A percentile compares a stretch with the other conserved stretches of the same genome.
phyloP scores from a whole-genome alignment of 2,329 filamentous ascomycete genomes.

The Botryotinia globosa region DNA sequence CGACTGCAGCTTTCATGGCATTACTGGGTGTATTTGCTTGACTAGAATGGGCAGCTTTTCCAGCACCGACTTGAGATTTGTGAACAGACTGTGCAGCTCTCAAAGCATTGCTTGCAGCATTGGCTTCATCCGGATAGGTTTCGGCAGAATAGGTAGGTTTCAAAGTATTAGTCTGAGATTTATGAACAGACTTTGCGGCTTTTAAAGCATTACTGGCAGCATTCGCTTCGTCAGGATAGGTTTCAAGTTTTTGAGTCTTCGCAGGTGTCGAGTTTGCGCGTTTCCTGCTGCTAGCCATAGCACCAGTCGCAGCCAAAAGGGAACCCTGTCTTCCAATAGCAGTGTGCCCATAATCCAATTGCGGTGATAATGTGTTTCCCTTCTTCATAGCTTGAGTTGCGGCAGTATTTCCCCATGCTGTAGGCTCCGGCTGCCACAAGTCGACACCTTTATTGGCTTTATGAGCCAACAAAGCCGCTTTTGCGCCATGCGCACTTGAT shows the following conservation, averaged over 20 bases:
- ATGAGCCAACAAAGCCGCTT: slow-evolving; percentile 69
- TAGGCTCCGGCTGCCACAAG: slow-evolving; percentile 49
- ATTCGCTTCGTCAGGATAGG: slow-evolving; percentile 56
- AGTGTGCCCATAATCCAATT: slow-evolving; percentile 47
- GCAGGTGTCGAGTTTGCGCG: slow-evolving; percentile 62
- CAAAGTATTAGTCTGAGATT: slow-evolving; percentile 31
- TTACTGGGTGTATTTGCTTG: slow-evolving; percentile 59
- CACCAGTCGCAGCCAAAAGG: slow-evolving; percentile 71
- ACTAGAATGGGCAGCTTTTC: slow-evolving; percentile 50
- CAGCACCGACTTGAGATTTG: slow-evolving; percentile 29
- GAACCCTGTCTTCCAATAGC: slow-evolving; percentile 60
- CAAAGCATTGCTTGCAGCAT: slow-evolving; percentile 63
- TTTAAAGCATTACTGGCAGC: slow-evolving; percentile 67
- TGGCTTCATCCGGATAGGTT: slow-evolving; percentile 56
- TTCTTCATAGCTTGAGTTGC: slow-evolving; percentile 63
- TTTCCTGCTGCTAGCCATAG: slow-evolving; percentile 57
- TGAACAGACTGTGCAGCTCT: slow-evolving; percentile 66
- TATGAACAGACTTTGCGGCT: slow-evolving; percentile 62
- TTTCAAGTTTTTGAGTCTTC: slow-evolving; percentile 39
- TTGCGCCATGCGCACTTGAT: slow-evolving; percentile 63
- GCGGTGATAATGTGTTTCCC: slow-evolving; percentile 41
- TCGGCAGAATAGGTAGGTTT: slow-evolving; percentile 53
- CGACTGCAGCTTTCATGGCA: slow-evolving; percentile 70
- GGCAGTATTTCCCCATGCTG: slow-evolving; percentile 59
- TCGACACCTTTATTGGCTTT: slow-evolving; percentile 51